Percentiles rank a stretch among this genome's conserved stretches.
phyloP scores from a whole-genome alignment of 225 moss, liverwort and hornwort genomes.

The Pseudisothecium myosuroides region DNA sequence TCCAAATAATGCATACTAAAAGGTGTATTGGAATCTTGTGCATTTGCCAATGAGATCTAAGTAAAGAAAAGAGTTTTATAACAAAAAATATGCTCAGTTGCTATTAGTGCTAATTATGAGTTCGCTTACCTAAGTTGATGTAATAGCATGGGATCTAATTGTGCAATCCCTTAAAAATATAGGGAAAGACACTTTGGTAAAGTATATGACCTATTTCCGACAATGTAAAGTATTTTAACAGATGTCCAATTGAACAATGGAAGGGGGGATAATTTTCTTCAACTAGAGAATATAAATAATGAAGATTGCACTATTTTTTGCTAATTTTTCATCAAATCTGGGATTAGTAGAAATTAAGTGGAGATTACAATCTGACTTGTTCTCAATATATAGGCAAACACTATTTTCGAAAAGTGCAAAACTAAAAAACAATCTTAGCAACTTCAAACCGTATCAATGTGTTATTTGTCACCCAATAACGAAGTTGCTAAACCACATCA shows the following conservation, averaged over 20 bases:
- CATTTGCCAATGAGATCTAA: background rate
- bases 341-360: too few species aligned
- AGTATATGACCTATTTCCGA: accelerated
- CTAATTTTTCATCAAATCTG: too few species aligned
- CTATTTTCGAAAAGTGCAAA: too few species aligned
- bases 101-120: background rate
- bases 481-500: too few species aligned
- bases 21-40: background rate
- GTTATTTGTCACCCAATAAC: too few species aligned
- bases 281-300: background rate
- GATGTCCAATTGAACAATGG: background rate
- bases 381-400: too few species aligned
- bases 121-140: accelerated
- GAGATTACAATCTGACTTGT: too few species aligned
- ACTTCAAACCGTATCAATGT: too few species aligned
- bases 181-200: background rate
- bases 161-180: background rate
- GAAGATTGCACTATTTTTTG: background rate
- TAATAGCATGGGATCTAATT: too few species aligned
- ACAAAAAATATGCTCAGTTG: accelerated
- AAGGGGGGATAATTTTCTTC: accelerated
- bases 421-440: too few species aligned
- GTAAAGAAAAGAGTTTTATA: background rate
- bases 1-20: background rate
- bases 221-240: background rate